Evolutionary conservation across 164 flowering plant genomes (phyloP).

Genomic region (Umbilicus rupestris): DNA sequence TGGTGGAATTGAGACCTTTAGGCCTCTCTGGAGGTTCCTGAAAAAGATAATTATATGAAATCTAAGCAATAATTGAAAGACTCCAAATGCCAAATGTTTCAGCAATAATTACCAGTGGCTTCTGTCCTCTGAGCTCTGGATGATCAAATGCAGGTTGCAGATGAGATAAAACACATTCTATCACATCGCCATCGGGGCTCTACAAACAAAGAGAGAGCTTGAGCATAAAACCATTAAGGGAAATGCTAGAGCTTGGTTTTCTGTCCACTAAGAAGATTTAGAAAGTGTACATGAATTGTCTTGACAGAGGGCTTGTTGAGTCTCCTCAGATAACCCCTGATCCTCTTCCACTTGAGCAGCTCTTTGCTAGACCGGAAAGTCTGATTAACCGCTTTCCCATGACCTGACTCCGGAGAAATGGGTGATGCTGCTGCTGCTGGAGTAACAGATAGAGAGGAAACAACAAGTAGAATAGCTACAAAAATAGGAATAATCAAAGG

Average conservation of each 20-base stretch:
- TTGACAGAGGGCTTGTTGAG: conserved; percentile 56
- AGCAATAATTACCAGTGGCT: conserved; percentile 48
- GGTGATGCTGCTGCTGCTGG: not conserved
- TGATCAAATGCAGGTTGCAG: conserved; percentile 46
- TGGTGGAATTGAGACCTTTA: conserved; percentile 19
- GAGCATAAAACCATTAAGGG: conserved; percentile 4
- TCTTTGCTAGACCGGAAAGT: conserved; percentile 34
- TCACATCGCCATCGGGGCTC: conserved; percentile 94
- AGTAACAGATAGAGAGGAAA: not conserved
- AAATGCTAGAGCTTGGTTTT: not conserved
- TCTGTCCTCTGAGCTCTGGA: conserved; percentile 51
- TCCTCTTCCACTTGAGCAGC: conserved; percentile 28
- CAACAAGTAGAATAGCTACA: conserved; percentile 1
- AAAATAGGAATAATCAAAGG: not conserved
- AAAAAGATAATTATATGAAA: not conserved
- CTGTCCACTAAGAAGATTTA: not conserved
- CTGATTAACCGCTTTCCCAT: conserved; percentile 15
- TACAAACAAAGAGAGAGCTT: conserved; percentile 19
- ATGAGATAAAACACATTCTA: conserved; percentile 77
- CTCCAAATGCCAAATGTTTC: no score
- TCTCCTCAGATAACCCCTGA: conserved; percentile 33
- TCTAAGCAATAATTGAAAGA: not conserved
- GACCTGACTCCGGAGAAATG: not conserved
- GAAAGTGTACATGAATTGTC: conserved; percentile 42
- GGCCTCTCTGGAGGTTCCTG: conserved; percentile 82